These are phyloP conservation scores for Fusarium protoensiforme DNA, from an alignment of 2,329 filamentous ascomycete species.

Conservation along the genomic window DNA sequence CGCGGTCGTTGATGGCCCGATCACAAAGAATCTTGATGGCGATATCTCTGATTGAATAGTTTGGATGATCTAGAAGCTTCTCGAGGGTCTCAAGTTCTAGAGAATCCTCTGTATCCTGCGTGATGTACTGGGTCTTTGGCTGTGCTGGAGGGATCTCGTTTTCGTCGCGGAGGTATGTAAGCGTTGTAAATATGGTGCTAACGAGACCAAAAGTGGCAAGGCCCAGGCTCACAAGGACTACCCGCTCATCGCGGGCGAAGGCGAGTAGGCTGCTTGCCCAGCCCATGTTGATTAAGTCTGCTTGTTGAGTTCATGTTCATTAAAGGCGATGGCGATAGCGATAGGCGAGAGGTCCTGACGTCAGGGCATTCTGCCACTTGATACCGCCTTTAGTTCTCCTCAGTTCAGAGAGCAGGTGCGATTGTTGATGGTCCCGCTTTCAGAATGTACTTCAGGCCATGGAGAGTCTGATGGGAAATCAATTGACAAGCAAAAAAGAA, in stretches of 20 bases:
- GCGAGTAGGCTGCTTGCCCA: conserved; percentile 45
- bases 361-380: conserved; percentile 23
- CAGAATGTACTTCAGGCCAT: no score
- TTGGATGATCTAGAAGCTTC: conserved; percentile 76
- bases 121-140: conserved; percentile 78
- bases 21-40: conserved; percentile 69
- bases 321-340: not conserved
- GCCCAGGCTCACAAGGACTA: conserved; percentile 64
- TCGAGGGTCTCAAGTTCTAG: conserved; percentile 74
- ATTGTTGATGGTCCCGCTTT: no score
- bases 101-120: conserved; percentile 79
- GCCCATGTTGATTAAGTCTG: conserved; percentile 51
- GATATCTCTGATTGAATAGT: conserved; percentile 77
- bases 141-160: conserved; percentile 73
- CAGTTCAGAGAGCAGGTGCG: no score
- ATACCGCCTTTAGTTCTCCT: conserved; percentile 10
- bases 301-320: conserved; percentile 25
- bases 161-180: conserved; percentile 70
- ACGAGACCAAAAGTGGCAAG: conserved; percentile 70
- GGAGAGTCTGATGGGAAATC: no score
- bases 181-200: conserved; percentile 66
- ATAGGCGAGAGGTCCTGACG: conserved; percentile 19
- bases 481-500: not conserved
- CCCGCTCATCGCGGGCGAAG: conserved; percentile 61
- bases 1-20: conserved; percentile 67